Evolutionary conservation across 2,329 filamentous ascomycete genomes (phyloP), one percentile per base, ranked within the genome.

Genomic region (Fusarium equiseti): DNA sequence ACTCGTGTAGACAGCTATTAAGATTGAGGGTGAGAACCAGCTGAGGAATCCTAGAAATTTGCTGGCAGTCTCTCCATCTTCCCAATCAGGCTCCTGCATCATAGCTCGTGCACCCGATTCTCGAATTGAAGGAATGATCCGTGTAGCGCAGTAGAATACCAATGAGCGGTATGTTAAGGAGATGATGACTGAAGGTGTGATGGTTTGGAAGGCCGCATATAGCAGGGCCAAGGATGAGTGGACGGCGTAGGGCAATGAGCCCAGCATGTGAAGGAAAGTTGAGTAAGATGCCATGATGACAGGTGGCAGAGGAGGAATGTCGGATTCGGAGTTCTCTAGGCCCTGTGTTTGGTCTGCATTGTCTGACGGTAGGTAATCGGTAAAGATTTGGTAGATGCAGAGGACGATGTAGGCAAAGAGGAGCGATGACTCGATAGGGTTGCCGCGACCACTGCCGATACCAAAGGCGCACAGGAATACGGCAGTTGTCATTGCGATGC

Each of bases 271-370:
- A 49, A 98, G 85, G 45, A 98, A 84, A 1, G 95, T 98, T 27
- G 94, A 95, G 81, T 98, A 98, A 9, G 95, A 98, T 8, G 95
- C 96, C 95, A 98, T 98, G 80, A 99, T 95, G 71, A 98, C 94
- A 1, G 96, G 96, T 16, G 96, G 96, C 45, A 99, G 86, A n/a
- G 96, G 96, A 42, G 96, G 96, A 67, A 98, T 96, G 27, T 97
- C 95, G n/a, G 92, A 90, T 65, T 97, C 92, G 16, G 88, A 77
- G 4, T 82, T 79, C 32, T 83, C 81, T 53, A 84, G 79, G 64
- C 82, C 82, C 49, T 86, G 86, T 6, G 85, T 81, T 5, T 84
- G 82, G 31, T 89, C 86, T 32, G 86, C 83, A 29, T 87, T 84
- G n/a, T 87, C 89, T 7, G 92, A 95, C 5, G 96, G 94, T 73